A percentile compares a stretch with the other conserved stretches of the same genome.
Conservation (phyloP, 345 rosid genomes). For the Hypericum perforatum region DNA sequence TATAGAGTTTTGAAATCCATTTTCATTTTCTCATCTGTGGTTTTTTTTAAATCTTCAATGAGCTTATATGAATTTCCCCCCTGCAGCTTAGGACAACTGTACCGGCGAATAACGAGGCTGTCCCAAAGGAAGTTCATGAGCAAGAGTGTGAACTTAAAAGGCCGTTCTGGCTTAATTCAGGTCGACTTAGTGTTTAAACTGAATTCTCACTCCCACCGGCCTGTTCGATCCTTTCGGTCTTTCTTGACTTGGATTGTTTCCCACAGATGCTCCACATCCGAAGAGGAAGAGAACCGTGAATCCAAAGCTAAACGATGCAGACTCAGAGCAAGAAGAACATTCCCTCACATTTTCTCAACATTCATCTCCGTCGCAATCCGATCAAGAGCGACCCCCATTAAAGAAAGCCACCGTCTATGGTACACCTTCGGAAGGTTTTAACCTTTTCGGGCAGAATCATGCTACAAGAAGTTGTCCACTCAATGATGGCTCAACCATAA, state of each 20-base stretch:
- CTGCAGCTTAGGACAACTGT: constrained; percentile 21
- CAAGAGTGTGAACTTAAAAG: constrained; percentile 23
- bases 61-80: neutral
- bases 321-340: constrained; percentile 61
- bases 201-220: neutral
- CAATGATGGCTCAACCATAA: constrained; percentile 10
- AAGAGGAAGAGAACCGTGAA: constrained; percentile 32
- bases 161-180: constrained; percentile 26
- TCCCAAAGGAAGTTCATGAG: constrained; percentile 14
- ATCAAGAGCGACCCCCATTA: constrained; percentile 45
- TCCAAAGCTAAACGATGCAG: constrained; percentile 33
- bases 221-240: too few species aligned
- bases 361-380: constrained; percentile 67
- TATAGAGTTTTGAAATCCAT: neutral
- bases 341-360: constrained; percentile 54
- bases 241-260: neutral
- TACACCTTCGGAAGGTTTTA: constrained; percentile 22
- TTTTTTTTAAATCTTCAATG: neutral
- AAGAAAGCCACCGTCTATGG: constrained; percentile 17
- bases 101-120: constrained; percentile 8
- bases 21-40: too few species aligned
- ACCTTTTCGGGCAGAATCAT: constrained; percentile 32
- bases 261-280: constrained; percentile 28
- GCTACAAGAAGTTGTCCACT: constrained; percentile 18
- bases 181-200: constrained; percentile 14